Percentiles rank a stretch among this genome's conserved stretches.
Conservation (phyloP, 2,329 filamentous ascomycete species). For the Davidsoniella neocaledoniae region DNA sequence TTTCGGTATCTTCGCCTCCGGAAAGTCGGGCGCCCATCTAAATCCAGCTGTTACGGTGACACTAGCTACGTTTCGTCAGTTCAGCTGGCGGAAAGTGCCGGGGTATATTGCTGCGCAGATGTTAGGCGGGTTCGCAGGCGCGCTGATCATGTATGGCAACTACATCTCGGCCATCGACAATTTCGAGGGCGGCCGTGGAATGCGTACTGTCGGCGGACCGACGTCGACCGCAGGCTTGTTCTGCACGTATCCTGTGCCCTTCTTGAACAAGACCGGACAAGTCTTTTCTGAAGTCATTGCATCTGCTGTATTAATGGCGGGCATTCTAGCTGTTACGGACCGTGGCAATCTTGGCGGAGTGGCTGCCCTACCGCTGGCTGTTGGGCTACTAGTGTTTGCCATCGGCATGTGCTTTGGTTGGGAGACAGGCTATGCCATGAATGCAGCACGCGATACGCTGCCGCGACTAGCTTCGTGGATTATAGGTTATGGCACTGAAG, state of each 20-base stretch:
- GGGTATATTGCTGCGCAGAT: slow-evolving; percentile 50
- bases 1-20: slow-evolving; percentile 49
- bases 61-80: slow-evolving; percentile 50
- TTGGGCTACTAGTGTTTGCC: slow-evolving; percentile 44
- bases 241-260: slow-evolving; percentile 52
- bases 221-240: slow-evolving; percentile 55
- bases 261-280: slow-evolving; percentile 41
- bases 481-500: slow-evolving; percentile 49
- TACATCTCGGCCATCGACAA: slow-evolving; percentile 46
- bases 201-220: slow-evolving; percentile 41
- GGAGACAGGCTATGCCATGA: slow-evolving; percentile 64
- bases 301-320: slow-evolving; percentile 50
- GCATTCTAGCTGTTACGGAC: slow-evolving; percentile 53
- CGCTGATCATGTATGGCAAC: slow-evolving; percentile 44
- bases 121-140: slow-evolving; percentile 48
- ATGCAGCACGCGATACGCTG: slow-evolving; percentile 55
- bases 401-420: slow-evolving; percentile 58
- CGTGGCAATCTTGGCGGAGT: slow-evolving; percentile 35
- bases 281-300: slow-evolving; percentile 60
- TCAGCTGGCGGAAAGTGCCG: slow-evolving; percentile 54
- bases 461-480: slow-evolving; percentile 49
- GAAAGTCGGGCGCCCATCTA: slow-evolving; percentile 50
- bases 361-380: slow-evolving; percentile 22
- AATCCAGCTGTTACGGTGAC: slow-evolving; percentile 56
- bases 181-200: slow-evolving; percentile 41